Evolutionary conservation across 768 basidiomycete genomes (phyloP).

Genomic region (Boletus sp.): DNA sequence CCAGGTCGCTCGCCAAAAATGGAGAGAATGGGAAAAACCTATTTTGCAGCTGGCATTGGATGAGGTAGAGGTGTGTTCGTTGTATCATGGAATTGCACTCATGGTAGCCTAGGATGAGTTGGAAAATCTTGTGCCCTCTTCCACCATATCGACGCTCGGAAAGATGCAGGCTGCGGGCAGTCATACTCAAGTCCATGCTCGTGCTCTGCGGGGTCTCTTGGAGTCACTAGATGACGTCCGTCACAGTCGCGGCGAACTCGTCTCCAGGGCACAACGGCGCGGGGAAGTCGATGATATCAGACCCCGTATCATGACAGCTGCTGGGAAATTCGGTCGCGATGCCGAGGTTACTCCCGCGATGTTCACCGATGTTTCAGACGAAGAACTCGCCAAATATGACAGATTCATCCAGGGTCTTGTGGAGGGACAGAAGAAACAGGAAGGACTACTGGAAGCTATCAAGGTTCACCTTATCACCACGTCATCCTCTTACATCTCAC

Average conservation of each 20-base stretch:
- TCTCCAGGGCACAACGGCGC: conserved; percentile 60
- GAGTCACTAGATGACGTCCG: conserved; percentile 78
- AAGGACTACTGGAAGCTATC: conserved; percentile 60
- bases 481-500: not conserved
- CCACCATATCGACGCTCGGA: conserved; percentile 41
- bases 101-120: conserved; percentile 49
- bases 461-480: conserved; percentile 46
- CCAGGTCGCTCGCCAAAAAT: conserved; percentile 71
- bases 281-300: conserved; percentile 72
- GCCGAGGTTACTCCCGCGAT: conserved; percentile 74
- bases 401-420: conserved; percentile 60
- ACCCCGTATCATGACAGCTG: conserved; percentile 60
- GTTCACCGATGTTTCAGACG: conserved; percentile 83
- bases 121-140: conserved; percentile 66
- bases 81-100: not conserved
- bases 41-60: conserved; percentile 71
- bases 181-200: conserved; percentile 60
- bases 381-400: conserved; percentile 80
- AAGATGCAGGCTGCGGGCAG: conserved; percentile 36
- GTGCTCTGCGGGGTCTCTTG: conserved; percentile 66
- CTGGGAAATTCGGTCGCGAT: conserved; percentile 62
- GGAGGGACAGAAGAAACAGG: conserved; percentile 56
- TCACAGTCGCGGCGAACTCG: conserved; percentile 55
- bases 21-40: conserved; percentile 81
- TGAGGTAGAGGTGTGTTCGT: conserved; percentile 37